Conservation (phyloP, 306 rosid species). For the Acacia crassicarpa region DNA sequence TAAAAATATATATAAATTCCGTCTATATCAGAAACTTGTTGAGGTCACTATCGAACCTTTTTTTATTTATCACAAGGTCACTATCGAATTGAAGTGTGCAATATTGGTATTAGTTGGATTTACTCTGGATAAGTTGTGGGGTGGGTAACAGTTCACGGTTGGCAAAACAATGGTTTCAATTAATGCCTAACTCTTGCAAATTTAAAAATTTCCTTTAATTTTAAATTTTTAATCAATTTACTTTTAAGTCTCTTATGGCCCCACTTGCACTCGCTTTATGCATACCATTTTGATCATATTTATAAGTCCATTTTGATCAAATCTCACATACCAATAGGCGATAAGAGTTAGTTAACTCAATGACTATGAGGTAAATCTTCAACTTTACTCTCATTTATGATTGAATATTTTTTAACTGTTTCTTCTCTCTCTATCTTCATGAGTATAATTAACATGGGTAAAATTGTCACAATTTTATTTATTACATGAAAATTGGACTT, state of each 20-base stretch:
- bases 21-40: neutral
- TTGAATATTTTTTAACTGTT: no score
- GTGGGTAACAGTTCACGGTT: neutral
- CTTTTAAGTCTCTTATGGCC: neutral
- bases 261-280: neutral
- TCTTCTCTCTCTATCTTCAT: no score
- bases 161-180: constrained; percentile 16
- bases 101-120: neutral
- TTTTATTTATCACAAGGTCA: neutral
- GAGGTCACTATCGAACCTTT: neutral
- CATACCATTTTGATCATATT: neutral
- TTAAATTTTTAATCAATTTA: neutral
- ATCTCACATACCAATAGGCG: no score
- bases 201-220: neutral
- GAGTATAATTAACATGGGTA: no score
- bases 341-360: no score
- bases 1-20: neutral
- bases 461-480: no score
- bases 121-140: neutral
- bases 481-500: no score
- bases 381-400: no score
- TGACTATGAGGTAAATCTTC: no score
- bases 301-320: no score
- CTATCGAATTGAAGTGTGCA: neutral
- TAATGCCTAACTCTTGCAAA: neutral